Evolutionary conservation across 192 early-diverging fungal species (phyloP), one percentile per base, ranked within the genome.

Genomic region (Coemansia sp.): DNA sequence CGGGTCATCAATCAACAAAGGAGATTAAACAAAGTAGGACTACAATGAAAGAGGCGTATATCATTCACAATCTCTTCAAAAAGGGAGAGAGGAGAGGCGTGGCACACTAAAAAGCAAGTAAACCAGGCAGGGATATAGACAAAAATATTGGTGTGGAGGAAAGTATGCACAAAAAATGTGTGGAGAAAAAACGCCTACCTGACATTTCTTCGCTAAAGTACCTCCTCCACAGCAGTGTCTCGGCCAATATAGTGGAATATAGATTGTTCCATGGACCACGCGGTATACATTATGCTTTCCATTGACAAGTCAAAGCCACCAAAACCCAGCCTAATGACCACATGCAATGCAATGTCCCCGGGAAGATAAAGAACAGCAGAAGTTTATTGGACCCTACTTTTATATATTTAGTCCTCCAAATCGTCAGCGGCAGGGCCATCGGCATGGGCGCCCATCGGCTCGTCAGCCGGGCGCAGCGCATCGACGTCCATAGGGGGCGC

Each of bases 401-500:
- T 23, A 56, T 57, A 9, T 16, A 24, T 1, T 64, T 42, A 35
- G 8, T 48, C 71, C 35, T 60, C 43, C 11, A 26, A 8, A 24
- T 65, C 24, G 56, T 59, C 50, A 48, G 37, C 64, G 69, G 37
- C 31, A 23, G 53, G 58, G 23, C 63, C 74, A 21, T 62, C 62
- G 23, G 18, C 60, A 9, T 20, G 51, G 13, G 26, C 63, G 39
- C 33, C 21, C n/a, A 59, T 42, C 3, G 21, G 20, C 59, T 53
- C 65, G 34, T 69, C 70, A 31, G 59, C 59, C 26, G 72, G 48
- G 31, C 57, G 40, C 34, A 63, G 53, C 64, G 58, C 61, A 38
- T 46, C 58, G 34, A 57, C 65, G 51, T 63, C 38, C 45, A 53
- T 50, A 55, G 48, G 24, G 50, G 63, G 65, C 58, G 65, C 34